Percentiles rank a stretch among this genome's conserved stretches.
Conservation (phyloP, 805 yeast genomes). For the Metschnikowia hibisci region DNA sequence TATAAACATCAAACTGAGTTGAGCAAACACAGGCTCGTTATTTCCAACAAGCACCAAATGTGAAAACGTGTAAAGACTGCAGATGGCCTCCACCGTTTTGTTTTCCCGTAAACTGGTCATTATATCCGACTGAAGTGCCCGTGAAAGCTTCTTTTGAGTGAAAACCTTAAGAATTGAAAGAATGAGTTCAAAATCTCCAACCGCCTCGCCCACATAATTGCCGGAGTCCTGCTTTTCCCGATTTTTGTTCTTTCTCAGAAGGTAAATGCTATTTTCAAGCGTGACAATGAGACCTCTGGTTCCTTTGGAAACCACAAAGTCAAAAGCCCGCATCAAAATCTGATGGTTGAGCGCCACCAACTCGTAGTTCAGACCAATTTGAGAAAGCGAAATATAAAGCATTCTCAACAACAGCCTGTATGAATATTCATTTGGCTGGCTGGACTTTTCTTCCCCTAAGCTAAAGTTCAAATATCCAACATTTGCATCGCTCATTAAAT, state of each 20-base stretch:
- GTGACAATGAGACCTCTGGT: slow-evolving; percentile 55
- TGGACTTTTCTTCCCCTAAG: not conserved
- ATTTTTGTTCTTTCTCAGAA: slow-evolving; percentile 32
- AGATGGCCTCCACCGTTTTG: slow-evolving; percentile 58
- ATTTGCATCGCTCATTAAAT: slow-evolving; percentile 46
- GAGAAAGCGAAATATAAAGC: slow-evolving; percentile 44
- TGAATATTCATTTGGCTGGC: slow-evolving; percentile 26
- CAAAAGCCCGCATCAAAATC: slow-evolving; percentile 55
- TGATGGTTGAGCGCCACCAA: slow-evolving; percentile 46
- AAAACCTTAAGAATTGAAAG: slow-evolving; percentile 62
- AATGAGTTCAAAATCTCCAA: slow-evolving; percentile 63
- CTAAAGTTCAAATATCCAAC: slow-evolving; percentile 45
- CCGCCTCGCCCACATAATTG: slow-evolving; percentile 41
- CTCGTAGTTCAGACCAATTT: slow-evolving; percentile 39
- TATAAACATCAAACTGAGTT: slow-evolving; percentile 62
- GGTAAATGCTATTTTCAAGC: slow-evolving; percentile 53
- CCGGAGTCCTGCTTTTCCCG: slow-evolving; percentile 15
- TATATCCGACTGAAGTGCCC: slow-evolving; percentile 45
- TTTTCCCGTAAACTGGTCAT: slow-evolving; percentile 51
- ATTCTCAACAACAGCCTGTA: slow-evolving; percentile 64
- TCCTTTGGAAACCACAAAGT: slow-evolving; percentile 61
- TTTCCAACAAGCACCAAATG: slow-evolving; percentile 52
- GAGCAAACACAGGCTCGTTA: slow-evolving; percentile 68
- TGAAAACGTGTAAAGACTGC: slow-evolving; percentile 65
- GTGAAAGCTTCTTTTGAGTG: slow-evolving; percentile 45